These are phyloP conservation scores for Pistacia vera DNA, from an alignment of 345 rosid genomes.

Conservation along the genomic window DNA sequence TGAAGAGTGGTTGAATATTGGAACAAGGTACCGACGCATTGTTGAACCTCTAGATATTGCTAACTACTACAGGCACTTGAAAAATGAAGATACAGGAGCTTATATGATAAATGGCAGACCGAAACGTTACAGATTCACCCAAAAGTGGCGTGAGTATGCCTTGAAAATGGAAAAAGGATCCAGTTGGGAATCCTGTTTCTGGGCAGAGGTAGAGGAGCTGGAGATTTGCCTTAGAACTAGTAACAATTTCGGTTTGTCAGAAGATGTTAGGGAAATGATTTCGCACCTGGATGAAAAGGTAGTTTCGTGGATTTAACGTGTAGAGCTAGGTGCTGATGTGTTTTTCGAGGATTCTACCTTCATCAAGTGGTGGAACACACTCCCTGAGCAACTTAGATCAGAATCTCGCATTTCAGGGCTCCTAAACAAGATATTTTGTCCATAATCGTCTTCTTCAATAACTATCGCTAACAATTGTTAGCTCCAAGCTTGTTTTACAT, in stretches of 20 bases:
- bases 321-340: conserved; percentile 35
- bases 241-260: background rate
- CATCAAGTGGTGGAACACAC: conserved; percentile 46
- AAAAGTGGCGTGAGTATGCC: conserved; percentile 63
- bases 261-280: conserved; percentile 19
- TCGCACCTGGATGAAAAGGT: conserved; percentile 21
- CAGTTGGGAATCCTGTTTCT: conserved; percentile 53
- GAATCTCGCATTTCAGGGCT: conserved; percentile 14
- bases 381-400: conserved; percentile 26
- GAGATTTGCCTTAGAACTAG: conserved; percentile 2
- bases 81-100: conserved; percentile 85
- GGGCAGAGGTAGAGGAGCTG: conserved; percentile 90
- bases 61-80: conserved; percentile 73
- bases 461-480: background rate
- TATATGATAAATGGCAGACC: conserved; percentile 69
- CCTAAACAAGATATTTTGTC: background rate
- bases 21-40: conserved; percentile 53
- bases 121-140: conserved; percentile 57
- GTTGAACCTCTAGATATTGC: conserved; percentile 81
- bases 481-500: background rate
- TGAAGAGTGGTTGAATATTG: conserved; percentile 40
- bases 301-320: conserved; percentile 31
- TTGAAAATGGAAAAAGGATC: conserved; percentile 22
- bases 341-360: conserved; percentile 53
- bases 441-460: background rate